Evolutionary conservation across 2,329 filamentous ascomycete genomes (phyloP), one percentile per base, ranked within the genome.

Genomic region (Phyllosticta citribraziliensis): DNA sequence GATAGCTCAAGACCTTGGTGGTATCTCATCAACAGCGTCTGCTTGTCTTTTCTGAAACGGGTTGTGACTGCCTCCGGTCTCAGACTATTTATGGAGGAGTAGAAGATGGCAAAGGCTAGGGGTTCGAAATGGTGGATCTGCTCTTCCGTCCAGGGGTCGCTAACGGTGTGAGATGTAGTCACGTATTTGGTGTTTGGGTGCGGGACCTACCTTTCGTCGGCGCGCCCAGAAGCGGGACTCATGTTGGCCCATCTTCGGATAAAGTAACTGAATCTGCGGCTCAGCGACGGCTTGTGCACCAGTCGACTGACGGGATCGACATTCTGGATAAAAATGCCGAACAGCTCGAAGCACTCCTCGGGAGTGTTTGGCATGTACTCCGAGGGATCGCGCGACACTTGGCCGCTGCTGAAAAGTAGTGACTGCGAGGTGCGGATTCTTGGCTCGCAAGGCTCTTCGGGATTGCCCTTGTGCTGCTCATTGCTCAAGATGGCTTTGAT

Each of bases 1-100:
- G 70, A 68, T 20, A 74, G 69, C 55, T 74, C 72, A 2, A 74
- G 60, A 14, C 72, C 73, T 8, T 71, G 63, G 60, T 74, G 70
- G 51, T 68, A 73, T 19, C 68, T 69, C 20, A 67, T 66, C 14
- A 74, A 57, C 3, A 74, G 64, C 0, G 67, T 62, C 47, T 72
- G 70, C 61, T 72, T 74, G 3, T 64, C 70, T 17, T 72, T 69
- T 10, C 66, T 66, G 61, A 74, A 74, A 40, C 66, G 70, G 52
- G 66, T 65, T 35, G 68, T 64, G 1, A 73, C 69, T 3, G 68
- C 65, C 35, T 68, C 67, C 8, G 70, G 65, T 14, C 68, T 66
- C 19, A 75, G 61, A 6, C 71, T 70, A 58, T 73, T 73, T 58
- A 73, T 66, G 4, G 72, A 70, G 25, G 72, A 70, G 55, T 70